Base-by-base conservation (phyloP, 2,329 filamentous ascomycete genomes). In the Periconia macrospinosa region DNA sequence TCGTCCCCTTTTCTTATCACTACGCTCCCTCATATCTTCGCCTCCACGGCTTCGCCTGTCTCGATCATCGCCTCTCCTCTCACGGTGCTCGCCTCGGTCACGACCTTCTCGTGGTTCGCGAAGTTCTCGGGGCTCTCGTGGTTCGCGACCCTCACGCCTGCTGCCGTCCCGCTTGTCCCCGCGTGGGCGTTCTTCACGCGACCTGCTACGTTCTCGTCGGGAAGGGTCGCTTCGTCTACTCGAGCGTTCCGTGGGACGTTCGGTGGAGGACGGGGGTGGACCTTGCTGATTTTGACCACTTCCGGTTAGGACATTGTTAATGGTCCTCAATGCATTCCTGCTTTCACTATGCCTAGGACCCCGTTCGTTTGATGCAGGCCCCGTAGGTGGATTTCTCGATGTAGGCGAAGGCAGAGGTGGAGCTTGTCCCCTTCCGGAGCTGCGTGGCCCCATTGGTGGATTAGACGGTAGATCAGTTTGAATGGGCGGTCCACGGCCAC, bases 391-490 rank as follows among this genome's bases (percentile, higher is more conserved):
- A 2, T 63, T 61, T 33, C 70, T 65, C 7, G 60, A 56, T 3
- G 67, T 57, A 18, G 71, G 70, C 2, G 68, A 63, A 14, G 68
- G 59, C 10, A 62, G 27, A 23, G 43, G 43, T 30, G 27, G 43
- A 17, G 27, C 54, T 9, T 64, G 55, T 35, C 61, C 58, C 27
- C 70, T 60, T 18, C 56, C 59, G 13, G 62, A 61, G 33, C 63
- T 61, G 14, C 72, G 70, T 23, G 72, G 72, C 17, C 72, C 72
- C 48, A 69, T 73, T 41, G 71, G 71, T 41, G 66, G 63, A 35
- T 60, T 61, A 33, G 43, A 6, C 2, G 68, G 61, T 42, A 72
- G 54, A 42, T 73, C 70, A 2, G 66, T 72, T 44, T 71, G 69
- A 7, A 72, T 55, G n/a, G 68, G 55, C 7, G 63, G 59, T 30